Evolutionary conservation across 257 asterid genomes (phyloP), one percentile per base, ranked within the genome.

Genomic region (Solanum okadae): DNA sequence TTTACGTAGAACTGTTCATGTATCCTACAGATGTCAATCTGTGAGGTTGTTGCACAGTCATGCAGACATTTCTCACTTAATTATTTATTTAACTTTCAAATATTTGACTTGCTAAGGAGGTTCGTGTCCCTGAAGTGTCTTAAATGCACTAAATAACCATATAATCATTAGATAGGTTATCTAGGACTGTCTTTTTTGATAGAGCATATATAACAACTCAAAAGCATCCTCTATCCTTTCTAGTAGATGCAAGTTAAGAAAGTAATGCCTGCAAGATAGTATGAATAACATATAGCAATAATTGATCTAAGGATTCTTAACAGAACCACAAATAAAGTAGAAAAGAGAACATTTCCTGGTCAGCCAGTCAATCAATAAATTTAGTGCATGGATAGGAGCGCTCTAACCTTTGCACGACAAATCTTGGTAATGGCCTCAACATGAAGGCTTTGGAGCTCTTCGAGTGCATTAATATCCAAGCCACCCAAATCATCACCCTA

Each of bases 391-490:
- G 40, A 56, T 22, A 7, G 25, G 65, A 76, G 77, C 25, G n/a
- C 70, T 82, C 86, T 82, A 31, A 90, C 93, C 89, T 91, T 91
- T 83, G 93, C 93, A 88, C 88, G 90, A 75, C 90, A 90, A 71
- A 91, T 91, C 91, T 89, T 91, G 89, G 92, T 88, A 52, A 91
- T 91, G 88, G 93, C 93, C 81, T 91, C 93, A 34, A 91, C 92
- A 61, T 91, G 93, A 87, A 91, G 83, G 81, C 84, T 90, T 88
- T 91, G 93, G 87, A 90, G 71, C 90, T 91, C 91, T 37, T 90
- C 92, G 40, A 91, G 93, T 65, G 92, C 71, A 63, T 84, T 83
- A 63, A 87, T 63, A 90, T 90, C 90, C 93, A 90, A 73, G 67
- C 89, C 88, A 37, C 87, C 85, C 82, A 90, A 87, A 83, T 89